Conservation (phyloP, 2,329 filamentous ascomycete species). For the Lasiodiplodia citricola region DNA sequence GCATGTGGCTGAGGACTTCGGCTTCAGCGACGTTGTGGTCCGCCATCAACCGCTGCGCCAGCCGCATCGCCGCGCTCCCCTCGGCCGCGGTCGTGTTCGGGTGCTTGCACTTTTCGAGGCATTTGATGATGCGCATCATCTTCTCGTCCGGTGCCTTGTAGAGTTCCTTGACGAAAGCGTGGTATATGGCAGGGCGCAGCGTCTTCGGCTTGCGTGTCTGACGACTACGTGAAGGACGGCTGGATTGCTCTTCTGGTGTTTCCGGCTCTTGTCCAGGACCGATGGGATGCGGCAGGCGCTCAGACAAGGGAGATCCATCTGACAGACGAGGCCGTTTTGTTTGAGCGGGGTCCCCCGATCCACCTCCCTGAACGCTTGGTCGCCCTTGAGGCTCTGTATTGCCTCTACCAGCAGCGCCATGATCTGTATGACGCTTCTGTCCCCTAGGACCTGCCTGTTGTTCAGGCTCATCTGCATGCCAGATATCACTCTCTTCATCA, state of each 20-base stretch:
- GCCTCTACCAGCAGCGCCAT: background rate
- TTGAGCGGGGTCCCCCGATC: background rate
- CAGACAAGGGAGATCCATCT: background rate
- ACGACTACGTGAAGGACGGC: background rate
- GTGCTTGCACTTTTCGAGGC: slow-evolving; percentile 24
- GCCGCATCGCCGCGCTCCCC: background rate
- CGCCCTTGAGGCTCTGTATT: background rate
- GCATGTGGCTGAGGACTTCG: slow-evolving; percentile 27
- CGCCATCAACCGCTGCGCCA: slow-evolving; percentile 28
- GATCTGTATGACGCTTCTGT: background rate
- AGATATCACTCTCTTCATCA: too few relatives aligned
- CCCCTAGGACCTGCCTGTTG: background rate
- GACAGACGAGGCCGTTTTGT: background rate
- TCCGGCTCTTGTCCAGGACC: too few relatives aligned
- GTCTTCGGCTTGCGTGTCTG: background rate
- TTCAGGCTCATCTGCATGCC: too few relatives aligned
- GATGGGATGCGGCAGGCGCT: background rate
- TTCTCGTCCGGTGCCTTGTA: background rate
- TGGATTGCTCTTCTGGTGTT: background rate
- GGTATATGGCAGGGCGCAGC: background rate
- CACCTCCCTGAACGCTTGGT: background rate
- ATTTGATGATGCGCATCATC: slow-evolving; percentile 26
- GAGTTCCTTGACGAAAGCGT: background rate
- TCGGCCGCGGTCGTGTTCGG: slow-evolving; percentile 22
- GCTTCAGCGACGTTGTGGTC: slow-evolving; percentile 29